Percentiles rank a stretch among this genome's conserved stretches.
Evolutionary conservation across 352 stramenopile genomes (phyloP).

Genomic region (Ochromonadaceae sp.): DNA sequence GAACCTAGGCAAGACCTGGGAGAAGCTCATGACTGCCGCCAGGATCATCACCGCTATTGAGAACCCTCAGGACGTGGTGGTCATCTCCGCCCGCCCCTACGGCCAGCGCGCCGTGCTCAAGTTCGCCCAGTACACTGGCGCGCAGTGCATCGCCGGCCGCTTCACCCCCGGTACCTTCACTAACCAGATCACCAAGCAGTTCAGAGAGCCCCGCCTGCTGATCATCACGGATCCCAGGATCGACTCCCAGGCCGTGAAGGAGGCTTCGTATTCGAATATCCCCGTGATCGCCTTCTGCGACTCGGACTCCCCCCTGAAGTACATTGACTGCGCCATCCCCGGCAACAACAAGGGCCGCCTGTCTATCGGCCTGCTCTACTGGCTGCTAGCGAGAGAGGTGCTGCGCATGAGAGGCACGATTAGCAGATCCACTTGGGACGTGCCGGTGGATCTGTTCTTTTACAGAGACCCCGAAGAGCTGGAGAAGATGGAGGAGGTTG

Average conservation of each 20-base stretch:
- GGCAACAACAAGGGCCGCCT: constrained; percentile 99
- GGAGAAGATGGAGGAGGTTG: constrained; percentile 94
- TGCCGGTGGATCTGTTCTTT: constrained; percentile 99
- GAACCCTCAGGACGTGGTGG: constrained; percentile 96
- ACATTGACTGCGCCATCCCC: constrained; percentile 98
- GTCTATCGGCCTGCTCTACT: constrained; percentile 99
- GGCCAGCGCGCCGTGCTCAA: constrained; percentile 99
- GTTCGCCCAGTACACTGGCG: constrained; percentile 98
- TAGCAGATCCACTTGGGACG: constrained; percentile 83
- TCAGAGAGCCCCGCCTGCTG: constrained; percentile 95
- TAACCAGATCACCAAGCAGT: constrained; percentile 99
- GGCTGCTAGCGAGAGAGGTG: constrained; percentile 96
- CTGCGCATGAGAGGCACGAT: constrained; percentile 91
- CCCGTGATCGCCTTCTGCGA: constrained; percentile 98
- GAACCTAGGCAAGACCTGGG: constrained; percentile 99
- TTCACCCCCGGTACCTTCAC: constrained; percentile 99
- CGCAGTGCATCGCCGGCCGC: constrained; percentile 88
- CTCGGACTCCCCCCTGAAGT: constrained; percentile 96
- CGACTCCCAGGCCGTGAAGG: constrained; percentile 87
- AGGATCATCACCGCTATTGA: constrained; percentile 99
- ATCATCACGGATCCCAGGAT: constrained; percentile 98
- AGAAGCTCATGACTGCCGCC: constrained; percentile 98
- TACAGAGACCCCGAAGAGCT: constrained; percentile 99
- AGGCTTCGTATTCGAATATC: constrained; percentile 98
- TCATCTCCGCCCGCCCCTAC: constrained; percentile 95